Conservation (phyloP, 2,329 filamentous ascomycete species). For the Hypoxylon sp. region DNA sequence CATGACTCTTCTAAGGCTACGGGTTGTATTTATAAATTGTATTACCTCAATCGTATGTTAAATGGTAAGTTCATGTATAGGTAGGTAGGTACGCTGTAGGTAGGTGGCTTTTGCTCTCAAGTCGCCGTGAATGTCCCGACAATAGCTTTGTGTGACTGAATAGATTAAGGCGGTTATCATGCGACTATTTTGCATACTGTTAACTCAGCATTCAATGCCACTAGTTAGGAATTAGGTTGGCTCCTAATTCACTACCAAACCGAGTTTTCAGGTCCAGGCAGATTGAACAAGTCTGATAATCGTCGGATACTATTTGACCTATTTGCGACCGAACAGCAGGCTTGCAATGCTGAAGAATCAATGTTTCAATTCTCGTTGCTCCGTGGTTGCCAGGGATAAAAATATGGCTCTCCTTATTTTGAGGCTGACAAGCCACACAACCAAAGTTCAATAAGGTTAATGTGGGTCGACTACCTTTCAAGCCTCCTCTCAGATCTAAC, state of each 20-base stretch:
- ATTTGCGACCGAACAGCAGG: constrained; percentile 13
- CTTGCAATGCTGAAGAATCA: not conserved
- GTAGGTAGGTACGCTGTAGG: not conserved
- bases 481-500: constrained; percentile 29
- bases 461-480: constrained; percentile 20
- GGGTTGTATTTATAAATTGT: not conserved
- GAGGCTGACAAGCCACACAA: constrained; percentile 40
- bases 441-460: constrained; percentile 11
- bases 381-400: constrained; percentile 42
- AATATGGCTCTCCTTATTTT: constrained; percentile 19
- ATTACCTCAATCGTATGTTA: not conserved
- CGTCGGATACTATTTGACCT: constrained; percentile 5
- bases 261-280: constrained; percentile 5
- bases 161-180: constrained; percentile 16
- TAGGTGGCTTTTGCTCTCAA: not conserved
- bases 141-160: constrained; percentile 17
- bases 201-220: constrained; percentile 7
- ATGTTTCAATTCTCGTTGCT: constrained; percentile 39
- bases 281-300: not conserved
- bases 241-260: constrained; percentile 8
- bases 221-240: constrained; percentile 14
- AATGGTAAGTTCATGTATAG: not conserved
- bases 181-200: constrained; percentile 11
- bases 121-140: not conserved
- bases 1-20: not conserved